Base-by-base conservation (phyloP, 371 early-diverging fungal genomes). In the Apophysomyces elegans region DNA sequence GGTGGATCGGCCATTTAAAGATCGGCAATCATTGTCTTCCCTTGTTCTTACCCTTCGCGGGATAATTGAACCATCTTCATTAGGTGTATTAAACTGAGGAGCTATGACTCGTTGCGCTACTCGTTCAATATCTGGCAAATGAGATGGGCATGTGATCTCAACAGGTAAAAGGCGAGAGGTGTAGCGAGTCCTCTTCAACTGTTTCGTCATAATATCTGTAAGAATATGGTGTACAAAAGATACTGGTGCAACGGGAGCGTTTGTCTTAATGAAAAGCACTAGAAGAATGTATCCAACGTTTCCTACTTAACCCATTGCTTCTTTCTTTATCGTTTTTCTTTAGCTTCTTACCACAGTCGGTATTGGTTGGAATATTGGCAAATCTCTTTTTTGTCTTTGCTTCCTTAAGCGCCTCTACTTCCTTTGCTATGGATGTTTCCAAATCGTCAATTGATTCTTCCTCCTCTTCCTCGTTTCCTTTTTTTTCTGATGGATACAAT, bases 341-440 rank as follows among this genome's bases (percentile, higher is more conserved):
- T 26, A 26, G 32, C 32, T 39, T 59, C 74, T 44, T 82, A 84
- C 86, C 76, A 66, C 91, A 91, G 68, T 86, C 89, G 14, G 85
- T 87, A 56, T 81, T 83, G 9, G 87, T 87, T 11, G 76, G 62
- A 32, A 86, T 75, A 59, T 83, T 81, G 14, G 76, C 64, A 66
- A 88, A 88, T 68, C 83, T 70, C 59, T 81, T 77, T 46, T 71
- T 72, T 44, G 67, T 66, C 37, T 73, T 78, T 41, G 72, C 67
- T 18, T 61, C 64, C 60, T 88, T 88, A 50, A 90, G 66, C 7
- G 72, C 74, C 26, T 83, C 85, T 6, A 92, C 67, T 78, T 92
- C 92, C 63, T 85, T 86, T 9, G 84, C 85, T 65, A 90, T 86
- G 8, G 88, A 82, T 47, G 81, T 88, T 65, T 92, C 92, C 16